Evolutionary conservation across 2,329 filamentous ascomycete species (phyloP).

Genomic region (Dothideomycetes sp.): DNA sequence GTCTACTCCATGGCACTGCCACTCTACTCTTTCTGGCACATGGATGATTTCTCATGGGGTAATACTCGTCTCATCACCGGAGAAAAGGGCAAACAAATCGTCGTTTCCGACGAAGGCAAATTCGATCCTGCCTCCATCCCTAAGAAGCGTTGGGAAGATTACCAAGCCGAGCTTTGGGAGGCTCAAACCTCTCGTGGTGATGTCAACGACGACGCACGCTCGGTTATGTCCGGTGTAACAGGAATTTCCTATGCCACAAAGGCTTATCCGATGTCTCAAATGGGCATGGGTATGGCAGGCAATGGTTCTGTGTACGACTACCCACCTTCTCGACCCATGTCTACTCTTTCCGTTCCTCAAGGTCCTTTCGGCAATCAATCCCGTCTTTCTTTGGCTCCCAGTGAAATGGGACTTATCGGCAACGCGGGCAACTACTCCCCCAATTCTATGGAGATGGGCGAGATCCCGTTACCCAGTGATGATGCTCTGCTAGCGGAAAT

Average conservation of each 20-base stretch:
- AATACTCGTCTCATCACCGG: constrained; percentile 96
- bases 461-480: constrained; percentile 68
- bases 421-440: constrained; percentile 30
- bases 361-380: constrained; percentile 37
- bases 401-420: constrained; percentile 20
- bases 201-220: constrained; percentile 68
- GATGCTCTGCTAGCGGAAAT: constrained; percentile 90
- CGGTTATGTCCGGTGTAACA: constrained; percentile 75
- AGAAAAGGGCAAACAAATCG: constrained; percentile 82
- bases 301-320: constrained; percentile 52
- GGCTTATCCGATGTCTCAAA: constrained; percentile 48
- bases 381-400: constrained; percentile 68
- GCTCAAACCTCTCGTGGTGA: constrained; percentile 53
- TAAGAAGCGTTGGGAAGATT: constrained; percentile 98
- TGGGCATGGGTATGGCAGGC: constrained; percentile 17
- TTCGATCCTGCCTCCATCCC: constrained; percentile 90
- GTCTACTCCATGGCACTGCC: constrained; percentile 87
- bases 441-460: constrained; percentile 59
- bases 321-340: constrained; percentile 44
- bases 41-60: constrained; percentile 99
- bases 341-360: constrained; percentile 6
- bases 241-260: constrained; percentile 74
- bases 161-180: constrained; percentile 96
- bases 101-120: constrained; percentile 94
- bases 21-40: constrained; percentile 95